A percentile compares a stretch with the other conserved stretches of the same genome.
phyloP scores from a whole-genome alignment of 2,329 filamentous ascomycete species.

The Epicoccum nigrum region DNA sequence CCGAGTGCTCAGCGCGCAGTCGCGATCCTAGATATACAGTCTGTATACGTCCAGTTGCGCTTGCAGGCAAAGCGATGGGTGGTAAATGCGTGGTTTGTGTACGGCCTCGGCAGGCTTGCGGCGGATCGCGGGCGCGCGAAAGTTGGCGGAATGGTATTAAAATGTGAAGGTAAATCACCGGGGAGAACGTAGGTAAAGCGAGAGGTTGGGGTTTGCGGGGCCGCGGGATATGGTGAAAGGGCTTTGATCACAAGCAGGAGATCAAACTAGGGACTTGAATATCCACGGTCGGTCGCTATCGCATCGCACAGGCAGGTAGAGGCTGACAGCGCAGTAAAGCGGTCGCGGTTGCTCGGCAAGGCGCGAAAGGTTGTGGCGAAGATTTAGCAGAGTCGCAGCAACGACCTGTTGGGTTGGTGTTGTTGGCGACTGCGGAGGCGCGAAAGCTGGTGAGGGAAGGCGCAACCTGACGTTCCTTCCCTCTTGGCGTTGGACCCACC shows the following conservation, averaged over 20 bases:
- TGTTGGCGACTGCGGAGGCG: conserved; percentile 5
- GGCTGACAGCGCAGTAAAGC: conserved; percentile 16
- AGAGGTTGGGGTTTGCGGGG: conserved; percentile 8
- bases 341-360: conserved; percentile 19
- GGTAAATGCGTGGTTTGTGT: neutral
- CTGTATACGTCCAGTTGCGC: neutral
- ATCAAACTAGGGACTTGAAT: neutral
- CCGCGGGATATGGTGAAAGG: conserved; percentile 16
- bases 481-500: neutral
- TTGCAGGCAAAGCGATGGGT: neutral
- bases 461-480: conserved; percentile 16
- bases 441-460: conserved; percentile 13
- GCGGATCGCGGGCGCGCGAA: neutral
- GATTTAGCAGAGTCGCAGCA: conserved; percentile 4
- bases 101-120: neutral
- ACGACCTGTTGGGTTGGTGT: conserved; percentile 7
- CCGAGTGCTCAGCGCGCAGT: conserved; percentile 20
- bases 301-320: conserved; percentile 3
- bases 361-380: neutral
- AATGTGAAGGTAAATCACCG: neutral
- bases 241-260: conserved; percentile 15
- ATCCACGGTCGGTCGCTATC: conserved; percentile 17
- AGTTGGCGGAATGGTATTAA: neutral
- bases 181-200: neutral
- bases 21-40: neutral